Evolutionary conservation across 495 filamentous ascomycete species (phyloP), one percentile per base, ranked within the genome.

Genomic region (Astrothelium subdiscretum): DNA sequence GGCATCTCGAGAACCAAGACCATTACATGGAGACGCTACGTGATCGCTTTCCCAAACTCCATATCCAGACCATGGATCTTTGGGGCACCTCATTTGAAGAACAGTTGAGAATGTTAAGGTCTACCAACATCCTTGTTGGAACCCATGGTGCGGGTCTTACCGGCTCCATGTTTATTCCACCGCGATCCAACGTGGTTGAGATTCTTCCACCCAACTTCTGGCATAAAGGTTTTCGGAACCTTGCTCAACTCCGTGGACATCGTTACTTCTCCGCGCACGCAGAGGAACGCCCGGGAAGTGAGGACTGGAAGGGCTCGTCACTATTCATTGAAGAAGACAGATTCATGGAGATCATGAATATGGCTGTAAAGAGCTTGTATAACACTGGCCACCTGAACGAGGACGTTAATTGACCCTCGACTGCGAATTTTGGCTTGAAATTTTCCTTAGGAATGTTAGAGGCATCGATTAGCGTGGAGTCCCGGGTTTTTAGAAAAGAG

Each of bases 71-170:
- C 18, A 58, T 78, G 52, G 73, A 78, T 62, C 75, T 78, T 62
- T 74, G 70, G 10, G 61, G 59, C 13, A 62, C 74, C 32, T 62
- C 74, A 18, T 70, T 74, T 35, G 24, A 64, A 52, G 68, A 73
- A 42, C 75, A 78, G 68, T 35, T 76, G 32, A 58, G 66, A 40
- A 66, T 73, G 32, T 62, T 72, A 20, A 70, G 60, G 40, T 60
- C 62, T 26, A 72, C 74, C 20, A 74, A 76, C 65, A 66, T 77
- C 24, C 69, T 78, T 2, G 72, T 74, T 26, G 75, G 74, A 10
- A 68, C 74, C 48, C 74, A 76, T 64, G 76, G 76, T 35, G 75
- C 75, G 10, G 76, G 73, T 22, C 67, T 78, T 35, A 73, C 75
- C 10, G 72, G 75, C 66, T 68, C 69, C 20, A 68, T 77, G 11